Evolutionary conservation across 352 stramenopile species (phyloP).

Genomic region (Globisporangium polare): DNA sequence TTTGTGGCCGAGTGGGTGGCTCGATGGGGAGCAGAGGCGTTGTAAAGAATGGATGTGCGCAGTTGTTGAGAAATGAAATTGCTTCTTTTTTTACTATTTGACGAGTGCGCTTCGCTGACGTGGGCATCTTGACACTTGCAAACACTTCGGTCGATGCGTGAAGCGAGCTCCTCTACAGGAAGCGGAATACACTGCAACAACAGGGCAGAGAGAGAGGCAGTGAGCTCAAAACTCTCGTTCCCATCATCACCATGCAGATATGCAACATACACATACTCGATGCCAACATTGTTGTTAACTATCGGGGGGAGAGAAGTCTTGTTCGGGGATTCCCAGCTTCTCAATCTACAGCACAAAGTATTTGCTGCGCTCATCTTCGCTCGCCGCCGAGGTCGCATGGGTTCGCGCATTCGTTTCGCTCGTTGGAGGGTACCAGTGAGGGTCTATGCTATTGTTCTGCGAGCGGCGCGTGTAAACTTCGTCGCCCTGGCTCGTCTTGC

Average conservation of each 20-base stretch:
- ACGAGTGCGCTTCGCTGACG: not conserved
- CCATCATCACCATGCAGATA: constrained; percentile 1
- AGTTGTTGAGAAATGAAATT: constrained; percentile 1
- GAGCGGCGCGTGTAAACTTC: constrained; percentile 50
- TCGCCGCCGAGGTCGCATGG: constrained; percentile 36
- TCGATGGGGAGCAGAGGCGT: not conserved
- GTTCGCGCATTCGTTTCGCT: constrained; percentile 25
- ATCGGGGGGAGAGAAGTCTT: not conserved
- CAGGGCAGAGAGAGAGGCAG: not conserved
- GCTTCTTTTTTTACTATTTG: constrained; percentile 5
- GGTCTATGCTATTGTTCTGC: constrained; percentile 56
- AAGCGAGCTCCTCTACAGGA: constrained; percentile 3
- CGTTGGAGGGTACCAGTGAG: constrained; percentile 34
- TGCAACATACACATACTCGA: constrained; percentile 2
- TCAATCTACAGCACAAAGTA: constrained; percentile 77
- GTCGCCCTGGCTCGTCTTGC: constrained; percentile 54
- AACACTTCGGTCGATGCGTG: not conserved
- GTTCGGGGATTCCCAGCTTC: not conserved
- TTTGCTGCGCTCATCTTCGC: constrained; percentile 74
- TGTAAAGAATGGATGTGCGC: constrained; percentile 1
- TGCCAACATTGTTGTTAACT: constrained; percentile 1
- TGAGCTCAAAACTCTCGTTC: not conserved
- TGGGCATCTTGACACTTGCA: not conserved
- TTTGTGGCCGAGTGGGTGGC: too few species aligned
- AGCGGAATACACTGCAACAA: not conserved